Conservation (phyloP, 164 flowering plant genomes). For the Tetracentron sinense region DNA sequence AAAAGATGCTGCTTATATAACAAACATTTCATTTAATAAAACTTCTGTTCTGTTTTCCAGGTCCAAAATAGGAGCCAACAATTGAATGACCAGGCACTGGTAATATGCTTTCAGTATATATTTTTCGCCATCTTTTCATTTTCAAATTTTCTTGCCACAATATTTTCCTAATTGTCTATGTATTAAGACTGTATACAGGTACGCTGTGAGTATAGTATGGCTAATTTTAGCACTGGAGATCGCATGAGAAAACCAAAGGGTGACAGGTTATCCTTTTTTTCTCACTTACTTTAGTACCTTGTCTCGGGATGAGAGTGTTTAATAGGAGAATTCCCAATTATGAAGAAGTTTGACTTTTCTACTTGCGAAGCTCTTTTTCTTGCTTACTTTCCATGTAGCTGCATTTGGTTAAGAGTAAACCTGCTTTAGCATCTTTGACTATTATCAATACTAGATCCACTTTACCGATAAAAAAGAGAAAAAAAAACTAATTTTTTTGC, state of each 20-base stretch:
- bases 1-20: neutral
- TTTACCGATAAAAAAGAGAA: too few species aligned
- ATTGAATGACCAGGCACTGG: conserved; percentile 78
- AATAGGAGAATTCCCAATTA: neutral
- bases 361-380: neutral
- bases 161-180: neutral
- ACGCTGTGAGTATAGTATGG: conserved; percentile 96
- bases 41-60: conserved; percentile 33
- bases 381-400: too few species aligned
- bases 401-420: too few species aligned
- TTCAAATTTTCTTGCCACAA: neutral
- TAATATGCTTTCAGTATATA: conserved; percentile 20
- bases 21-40: neutral
- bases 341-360: neutral
- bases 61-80: conserved; percentile 86
- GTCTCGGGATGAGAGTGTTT: neutral
- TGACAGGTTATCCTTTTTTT: conserved; percentile 54
- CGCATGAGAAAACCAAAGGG: conserved; percentile 88
- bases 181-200: conserved; percentile 45
- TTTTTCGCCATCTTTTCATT: neutral
- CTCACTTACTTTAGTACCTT: neutral
- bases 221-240: conserved; percentile 97
- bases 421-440: too few species aligned
- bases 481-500: too few species aligned
- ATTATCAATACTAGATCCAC: too few species aligned